Evolutionary conservation across 2,329 filamentous ascomycete species (phyloP), one percentile per base, ranked within the genome.

Genomic region (Bipolaris oryzae): DNA sequence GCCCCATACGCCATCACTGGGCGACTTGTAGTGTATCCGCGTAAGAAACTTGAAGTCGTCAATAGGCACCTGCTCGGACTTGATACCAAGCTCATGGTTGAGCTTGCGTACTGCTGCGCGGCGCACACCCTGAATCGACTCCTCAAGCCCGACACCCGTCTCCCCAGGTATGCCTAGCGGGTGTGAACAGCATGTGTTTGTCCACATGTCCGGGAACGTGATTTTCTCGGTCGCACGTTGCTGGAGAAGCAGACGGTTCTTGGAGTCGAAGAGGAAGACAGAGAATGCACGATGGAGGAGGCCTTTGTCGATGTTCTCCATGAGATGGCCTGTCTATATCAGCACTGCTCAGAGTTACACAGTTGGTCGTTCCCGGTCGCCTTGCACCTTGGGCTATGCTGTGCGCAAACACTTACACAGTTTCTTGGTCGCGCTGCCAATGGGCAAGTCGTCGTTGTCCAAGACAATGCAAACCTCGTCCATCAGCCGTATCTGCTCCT

Each of bases 121-220:
- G 83, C 96, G 96, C 66, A 93, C 95, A 25, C 95, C 95, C 67
- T 86, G 82, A 55, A 98, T 82, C 5, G 93, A 90, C 64, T 91
- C 90, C 47, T 88, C 84, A 41, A 99, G 83, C 65, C 89, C 89
- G 31, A 87, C 85, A 61, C 95, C 95, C 23, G 92, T 96, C 85
- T 99, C 95, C 63, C 89, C 89, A 7, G 95, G 90, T 65, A 97
- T 90, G 53, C 91, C 91, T 59, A 99, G 85, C 5, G 95, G 95
- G 78, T 99, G 95, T 37, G 95, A 99, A 83, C 95, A 99, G 85
- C 95, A 99, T 31, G 95, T 99, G 80, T 99, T 99, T 63, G 95
- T 99, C 95, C 95, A 99, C 89, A 97, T 93, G 76, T 96, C 92
- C n/a, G 95, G 94, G 80, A 99, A 99, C 6, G 95, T 99, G 74